Evolutionary conservation across 1,284 basidiomycete genomes (phyloP).

Genomic region (Violaceomyces palustris): DNA sequence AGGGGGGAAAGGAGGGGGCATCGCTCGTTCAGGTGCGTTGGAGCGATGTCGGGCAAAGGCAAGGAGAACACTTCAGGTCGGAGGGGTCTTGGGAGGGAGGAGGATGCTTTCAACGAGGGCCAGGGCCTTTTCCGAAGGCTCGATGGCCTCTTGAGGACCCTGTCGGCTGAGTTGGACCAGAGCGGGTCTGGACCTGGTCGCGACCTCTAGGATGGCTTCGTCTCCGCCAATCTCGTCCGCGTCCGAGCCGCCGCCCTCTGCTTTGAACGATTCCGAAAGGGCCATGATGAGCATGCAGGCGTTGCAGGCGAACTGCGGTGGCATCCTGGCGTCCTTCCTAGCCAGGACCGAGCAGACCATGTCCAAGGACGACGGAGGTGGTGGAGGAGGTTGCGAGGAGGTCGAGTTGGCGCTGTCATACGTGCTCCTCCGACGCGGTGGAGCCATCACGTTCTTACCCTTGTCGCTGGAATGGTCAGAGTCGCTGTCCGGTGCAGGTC

Average conservation of each 20-base stretch:
- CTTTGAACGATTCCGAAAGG: slow-evolving; percentile 6
- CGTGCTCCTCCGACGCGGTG: slow-evolving; percentile 13
- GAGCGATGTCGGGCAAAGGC: no score
- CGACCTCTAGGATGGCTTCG: slow-evolving; percentile 10
- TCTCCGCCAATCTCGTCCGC: slow-evolving; percentile 9
- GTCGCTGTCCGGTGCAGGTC: no score
- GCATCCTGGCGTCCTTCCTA: slow-evolving; percentile 41
- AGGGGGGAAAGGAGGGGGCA: no score
- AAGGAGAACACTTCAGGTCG: no score
- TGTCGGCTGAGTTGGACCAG: slow-evolving; percentile 14
- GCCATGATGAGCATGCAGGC: slow-evolving; percentile 29
- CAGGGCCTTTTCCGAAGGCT: slow-evolving; percentile 15
- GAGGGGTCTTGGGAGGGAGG: no score
- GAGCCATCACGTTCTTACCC: no score
- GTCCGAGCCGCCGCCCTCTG: not conserved
- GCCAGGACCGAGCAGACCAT: slow-evolving; percentile 39
- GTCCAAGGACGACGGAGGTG: slow-evolving; percentile 25
- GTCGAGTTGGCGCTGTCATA: slow-evolving; percentile 20
- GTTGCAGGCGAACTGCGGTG: slow-evolving; percentile 39
- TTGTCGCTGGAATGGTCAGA: not conserved
- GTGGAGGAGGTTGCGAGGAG: slow-evolving; percentile 19
- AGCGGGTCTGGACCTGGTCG: slow-evolving; percentile 6
- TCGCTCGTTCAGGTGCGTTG: no score
- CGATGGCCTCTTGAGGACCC: slow-evolving; percentile 24
- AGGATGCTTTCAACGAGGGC: no score